Evolutionary conservation across 2,329 filamentous ascomycete genomes (phyloP), one percentile per base, ranked within the genome.

Genomic region (Epichloe sp.): DNA sequence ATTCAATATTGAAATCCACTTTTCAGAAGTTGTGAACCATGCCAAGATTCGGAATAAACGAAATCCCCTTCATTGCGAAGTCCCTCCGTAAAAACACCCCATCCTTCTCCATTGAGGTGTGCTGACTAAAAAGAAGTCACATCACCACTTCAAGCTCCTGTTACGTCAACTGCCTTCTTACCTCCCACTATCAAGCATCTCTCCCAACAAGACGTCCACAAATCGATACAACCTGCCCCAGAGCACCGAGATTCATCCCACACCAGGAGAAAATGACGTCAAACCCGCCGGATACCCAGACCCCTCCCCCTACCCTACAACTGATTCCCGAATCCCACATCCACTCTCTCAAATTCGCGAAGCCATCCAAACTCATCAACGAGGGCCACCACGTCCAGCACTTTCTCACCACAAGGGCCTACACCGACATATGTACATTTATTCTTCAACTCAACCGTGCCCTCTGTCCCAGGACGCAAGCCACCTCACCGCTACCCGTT

Each of bases 371-470:
- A 68, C 76, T 76, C 61, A 98, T 98, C 70, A 77, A 95, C 68
- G 86, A 93, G 60, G 84, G 84, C 52, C 72, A 83, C 53, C 89
- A 97, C 73, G 86, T 98, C 50, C 67, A 79, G 19, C 79, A 77
- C 55, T 98, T 97, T 66, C 79, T 95, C 49, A 78, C 76, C 8
- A 89, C 87, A 47, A 80, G 79, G 58, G 93, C 88, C 44, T 96
- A 97, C 69, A 78, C 81, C 53, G 88, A 96, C 63, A 86, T 98
- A 50, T 85, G 88, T 66, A 77, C 80, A 45, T 97, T 95, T 65
- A 72, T 97, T 45, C 75, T 95, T 57, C 93, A 97, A 69, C 81
- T 98, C 47, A 97, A 95, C 66, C 81, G 84, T 52, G 79, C 90
- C 11, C 80, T 97, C 69, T 86, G 91, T 57, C 90, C 91, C 0